Percentiles rank a stretch among this genome's conserved stretches.
phyloP scores from a whole-genome alignment of 768 basidiomycete species.

The Tephrocybe sp. region DNA sequence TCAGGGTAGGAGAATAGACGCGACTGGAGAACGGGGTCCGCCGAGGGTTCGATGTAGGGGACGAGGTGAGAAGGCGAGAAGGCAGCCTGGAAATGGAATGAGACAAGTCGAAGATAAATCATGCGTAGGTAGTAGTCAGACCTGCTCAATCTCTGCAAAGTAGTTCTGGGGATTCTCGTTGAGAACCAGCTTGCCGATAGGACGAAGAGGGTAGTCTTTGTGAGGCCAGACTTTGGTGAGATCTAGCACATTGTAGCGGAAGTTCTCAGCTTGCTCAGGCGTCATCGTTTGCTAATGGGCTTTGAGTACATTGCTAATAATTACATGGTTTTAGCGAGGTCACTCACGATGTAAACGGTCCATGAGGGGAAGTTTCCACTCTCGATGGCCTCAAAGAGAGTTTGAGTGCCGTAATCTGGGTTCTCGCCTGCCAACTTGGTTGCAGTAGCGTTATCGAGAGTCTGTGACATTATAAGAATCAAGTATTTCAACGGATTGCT shows the following conservation, averaged over 20 bases:
- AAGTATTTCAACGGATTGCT: not conserved
- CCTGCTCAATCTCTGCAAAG: slow-evolving; percentile 95
- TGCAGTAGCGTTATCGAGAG: slow-evolving; percentile 67
- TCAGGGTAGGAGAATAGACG: slow-evolving; percentile 95
- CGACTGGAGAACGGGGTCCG: slow-evolving; percentile 91
- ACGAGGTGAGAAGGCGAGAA: slow-evolving; percentile 88
- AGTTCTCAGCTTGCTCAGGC: slow-evolving; percentile 82
- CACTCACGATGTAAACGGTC: slow-evolving; percentile 79
- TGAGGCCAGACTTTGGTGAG: slow-evolving; percentile 94
- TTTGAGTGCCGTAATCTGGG: slow-evolving; percentile 82
- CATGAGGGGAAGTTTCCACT: slow-evolving; percentile 77
- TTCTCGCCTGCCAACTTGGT: slow-evolving; percentile 65
- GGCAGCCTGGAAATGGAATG: slow-evolving; percentile 49
- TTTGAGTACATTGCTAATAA: not conserved
- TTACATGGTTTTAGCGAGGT: too few relatives aligned
- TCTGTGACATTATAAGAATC: slow-evolving; percentile 38
- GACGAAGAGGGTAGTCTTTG: slow-evolving; percentile 81
- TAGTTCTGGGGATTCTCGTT: slow-evolving; percentile 81
- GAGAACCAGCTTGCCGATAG: slow-evolving; percentile 80
- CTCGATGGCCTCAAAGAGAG: slow-evolving; percentile 82
- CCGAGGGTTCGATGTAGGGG: slow-evolving; percentile 86
- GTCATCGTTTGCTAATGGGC: slow-evolving; percentile 84
- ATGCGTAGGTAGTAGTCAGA: slow-evolving; percentile 31
- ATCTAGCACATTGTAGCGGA: slow-evolving; percentile 89
- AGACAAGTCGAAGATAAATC: slow-evolving; percentile 8